Evolutionary conservation across 495 filamentous ascomycete genomes (phyloP).

Genomic region (Acidiella bohemica): DNA sequence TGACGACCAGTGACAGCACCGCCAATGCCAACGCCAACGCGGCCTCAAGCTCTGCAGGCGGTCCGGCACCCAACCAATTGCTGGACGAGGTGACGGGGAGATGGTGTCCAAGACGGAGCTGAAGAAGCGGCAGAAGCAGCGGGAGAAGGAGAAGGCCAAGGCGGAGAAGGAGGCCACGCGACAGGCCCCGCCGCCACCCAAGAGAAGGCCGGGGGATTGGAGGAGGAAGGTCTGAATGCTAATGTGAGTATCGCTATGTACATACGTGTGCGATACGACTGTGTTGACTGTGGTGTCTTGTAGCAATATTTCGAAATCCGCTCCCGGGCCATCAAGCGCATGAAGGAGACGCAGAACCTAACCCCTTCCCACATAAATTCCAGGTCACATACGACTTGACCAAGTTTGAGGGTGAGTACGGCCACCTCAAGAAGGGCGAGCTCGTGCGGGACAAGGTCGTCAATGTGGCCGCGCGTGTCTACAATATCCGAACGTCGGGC

Average conservation of each 20-base stretch:
- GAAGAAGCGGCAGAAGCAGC: conserved; percentile 90
- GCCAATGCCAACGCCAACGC: neutral
- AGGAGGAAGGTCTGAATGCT: conserved; percentile 69
- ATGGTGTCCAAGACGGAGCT: conserved; percentile 32
- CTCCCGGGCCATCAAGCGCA: conserved; percentile 68
- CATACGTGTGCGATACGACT: too few species aligned
- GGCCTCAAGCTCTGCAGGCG: neutral
- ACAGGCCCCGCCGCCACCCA: conserved; percentile 48
- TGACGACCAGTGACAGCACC: conserved; percentile 12
- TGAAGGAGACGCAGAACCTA: conserved; percentile 63
- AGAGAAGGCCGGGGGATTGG: conserved; percentile 50
- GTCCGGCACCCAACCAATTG: conserved; percentile 16
- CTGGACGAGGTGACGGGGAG: conserved; percentile 32
- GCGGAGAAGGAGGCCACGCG: conserved; percentile 57
- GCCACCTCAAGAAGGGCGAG: conserved; percentile 73
- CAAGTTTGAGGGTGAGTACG: conserved; percentile 62
- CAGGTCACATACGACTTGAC: conserved; percentile 63
- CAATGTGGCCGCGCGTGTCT: conserved; percentile 71
- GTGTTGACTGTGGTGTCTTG: too few species aligned
- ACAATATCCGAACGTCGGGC: conserved; percentile 70
- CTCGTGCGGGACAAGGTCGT: conserved; percentile 55
- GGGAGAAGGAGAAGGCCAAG: conserved; percentile 76
- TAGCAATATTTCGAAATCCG: conserved; percentile 98
- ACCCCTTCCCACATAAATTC: conserved; percentile 98
- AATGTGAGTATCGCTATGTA: too few species aligned